Conservation (phyloP, 2,329 filamentous ascomycete species). For the Fusarium zealandicum region DNA sequence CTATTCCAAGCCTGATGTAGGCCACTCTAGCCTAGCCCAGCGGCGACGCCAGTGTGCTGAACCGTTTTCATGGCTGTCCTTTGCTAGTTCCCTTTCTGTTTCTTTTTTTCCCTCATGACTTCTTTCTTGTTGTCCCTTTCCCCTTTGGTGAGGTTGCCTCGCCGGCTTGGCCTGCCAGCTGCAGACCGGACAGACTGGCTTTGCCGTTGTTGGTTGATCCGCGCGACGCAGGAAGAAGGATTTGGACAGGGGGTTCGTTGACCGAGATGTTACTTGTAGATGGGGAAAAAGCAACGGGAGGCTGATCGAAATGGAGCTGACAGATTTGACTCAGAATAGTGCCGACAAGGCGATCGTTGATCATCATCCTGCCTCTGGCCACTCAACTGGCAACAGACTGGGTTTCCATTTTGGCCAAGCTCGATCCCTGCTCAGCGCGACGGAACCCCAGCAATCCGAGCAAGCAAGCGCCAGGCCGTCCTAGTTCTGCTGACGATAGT, state of each 20-base stretch:
- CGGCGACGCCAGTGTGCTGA: constrained; percentile 26
- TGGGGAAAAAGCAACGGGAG: constrained; percentile 35
- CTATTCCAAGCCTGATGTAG: constrained; percentile 1
- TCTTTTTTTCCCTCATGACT: constrained; percentile 6
- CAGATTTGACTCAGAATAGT: constrained; percentile 42
- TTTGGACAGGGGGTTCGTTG: constrained; percentile 18
- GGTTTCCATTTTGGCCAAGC: constrained; percentile 21
- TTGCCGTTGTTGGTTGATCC: constrained; percentile 3
- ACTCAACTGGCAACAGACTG: constrained; percentile 15
- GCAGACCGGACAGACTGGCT: constrained; percentile 11
- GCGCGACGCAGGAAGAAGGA: constrained; percentile 12
- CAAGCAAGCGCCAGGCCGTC: constrained; percentile 24
- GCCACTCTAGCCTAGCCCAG: neutral
- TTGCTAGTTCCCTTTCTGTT: constrained; percentile 10
- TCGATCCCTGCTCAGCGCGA: constrained; percentile 33
- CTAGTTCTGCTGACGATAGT: constrained; percentile 30
- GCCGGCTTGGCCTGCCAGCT: neutral
- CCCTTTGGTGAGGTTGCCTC: constrained; percentile 4
- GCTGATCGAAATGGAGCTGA: constrained; percentile 40
- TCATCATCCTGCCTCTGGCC: constrained; percentile 27
- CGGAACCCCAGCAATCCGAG: constrained; percentile 31
- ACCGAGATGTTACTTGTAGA: constrained; percentile 31
- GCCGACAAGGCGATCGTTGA: constrained; percentile 37
- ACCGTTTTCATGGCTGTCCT: constrained; percentile 10
- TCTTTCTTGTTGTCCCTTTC: constrained; percentile 2